Conservation (phyloP, 2,329 filamentous ascomycete species). For the Xylariaceae sp. region DNA sequence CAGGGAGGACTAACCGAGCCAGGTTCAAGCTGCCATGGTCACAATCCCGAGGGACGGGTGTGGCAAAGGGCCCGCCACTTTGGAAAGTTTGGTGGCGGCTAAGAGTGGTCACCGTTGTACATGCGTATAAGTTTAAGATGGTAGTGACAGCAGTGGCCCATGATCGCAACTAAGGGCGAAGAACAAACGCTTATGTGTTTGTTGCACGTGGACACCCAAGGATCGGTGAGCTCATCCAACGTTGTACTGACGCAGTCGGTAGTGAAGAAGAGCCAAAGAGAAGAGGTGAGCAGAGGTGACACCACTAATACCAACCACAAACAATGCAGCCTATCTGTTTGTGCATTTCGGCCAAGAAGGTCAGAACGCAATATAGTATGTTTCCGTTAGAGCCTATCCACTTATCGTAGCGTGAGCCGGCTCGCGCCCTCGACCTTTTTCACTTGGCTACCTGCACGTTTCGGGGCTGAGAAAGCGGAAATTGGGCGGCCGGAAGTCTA, state of each 20-base stretch:
- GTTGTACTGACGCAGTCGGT: background rate
- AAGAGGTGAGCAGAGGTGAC: too few relatives aligned
- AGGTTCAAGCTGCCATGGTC: constrained; percentile 4
- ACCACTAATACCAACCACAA: too few relatives aligned
- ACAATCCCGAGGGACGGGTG: constrained; percentile 5
- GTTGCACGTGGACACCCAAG: too few relatives aligned
- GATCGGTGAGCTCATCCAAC: background rate
- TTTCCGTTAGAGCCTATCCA: background rate
- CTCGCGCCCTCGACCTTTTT: background rate
- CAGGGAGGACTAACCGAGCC: constrained; percentile 11
- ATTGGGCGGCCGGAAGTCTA: constrained; percentile 5
- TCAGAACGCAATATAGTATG: background rate
- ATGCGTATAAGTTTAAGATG: background rate
- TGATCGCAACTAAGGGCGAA: constrained; percentile 2
- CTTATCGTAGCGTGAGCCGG: background rate
- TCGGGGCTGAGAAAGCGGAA: constrained; percentile 26
- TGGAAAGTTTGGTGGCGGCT: background rate
- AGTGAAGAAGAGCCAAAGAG: too few relatives aligned
- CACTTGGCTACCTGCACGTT: constrained; percentile 20
- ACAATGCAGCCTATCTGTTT: too few relatives aligned
- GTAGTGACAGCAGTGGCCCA: too few relatives aligned
- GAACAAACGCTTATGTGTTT: background rate
- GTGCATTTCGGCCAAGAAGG: too few relatives aligned
- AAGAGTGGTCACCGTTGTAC: background rate
- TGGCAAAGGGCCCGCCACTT: constrained; percentile 13